A percentile compares a stretch with the other conserved stretches of the same genome.
These are phyloP conservation scores for Neurospora sp. DNA, from an alignment of 495 filamentous ascomycete species.

Conservation along the genomic window DNA sequence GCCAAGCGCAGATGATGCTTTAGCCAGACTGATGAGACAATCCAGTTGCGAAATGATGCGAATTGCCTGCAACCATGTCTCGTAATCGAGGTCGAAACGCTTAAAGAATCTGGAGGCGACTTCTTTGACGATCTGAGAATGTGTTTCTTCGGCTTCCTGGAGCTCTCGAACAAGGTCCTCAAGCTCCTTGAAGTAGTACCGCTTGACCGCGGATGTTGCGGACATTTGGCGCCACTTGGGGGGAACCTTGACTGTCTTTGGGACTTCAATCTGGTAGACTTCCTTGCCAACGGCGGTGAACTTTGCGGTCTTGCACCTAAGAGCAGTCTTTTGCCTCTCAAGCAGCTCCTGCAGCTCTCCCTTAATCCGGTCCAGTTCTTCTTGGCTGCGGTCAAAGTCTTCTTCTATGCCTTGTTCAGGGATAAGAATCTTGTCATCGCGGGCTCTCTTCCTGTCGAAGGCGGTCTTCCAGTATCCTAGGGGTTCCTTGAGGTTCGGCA, in stretches of 20 bases:
- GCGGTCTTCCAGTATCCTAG: conserved; percentile 83
- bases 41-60: conserved; percentile 86
- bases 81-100: conserved; percentile 80
- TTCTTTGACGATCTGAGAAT: conserved; percentile 84
- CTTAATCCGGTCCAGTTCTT: conserved; percentile 60
- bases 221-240: conserved; percentile 94
- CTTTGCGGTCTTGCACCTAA: conserved; percentile 57
- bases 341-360: conserved; percentile 61
- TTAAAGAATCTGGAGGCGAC: conserved; percentile 74
- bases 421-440: conserved; percentile 59
- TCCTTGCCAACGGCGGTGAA: conserved; percentile 93
- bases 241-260: conserved; percentile 77
- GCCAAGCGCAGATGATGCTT: conserved; percentile 73
- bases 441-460: conserved; percentile 77
- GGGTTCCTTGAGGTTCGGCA: conserved; percentile 72
- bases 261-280: conserved; percentile 90
- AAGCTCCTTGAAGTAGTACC: conserved; percentile 86
- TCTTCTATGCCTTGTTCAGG: conserved; percentile 84
- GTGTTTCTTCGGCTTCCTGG: conserved; percentile 90
- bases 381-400: conserved; percentile 85
- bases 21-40: conserved; percentile 86
- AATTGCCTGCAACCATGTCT: conserved; percentile 77
- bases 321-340: conserved; percentile 54
- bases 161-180: conserved; percentile 70
- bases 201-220: conserved; percentile 77